Evolutionary conservation across 257 asterid genomes (phyloP).

Genomic region (Leonotis leonurus): DNA sequence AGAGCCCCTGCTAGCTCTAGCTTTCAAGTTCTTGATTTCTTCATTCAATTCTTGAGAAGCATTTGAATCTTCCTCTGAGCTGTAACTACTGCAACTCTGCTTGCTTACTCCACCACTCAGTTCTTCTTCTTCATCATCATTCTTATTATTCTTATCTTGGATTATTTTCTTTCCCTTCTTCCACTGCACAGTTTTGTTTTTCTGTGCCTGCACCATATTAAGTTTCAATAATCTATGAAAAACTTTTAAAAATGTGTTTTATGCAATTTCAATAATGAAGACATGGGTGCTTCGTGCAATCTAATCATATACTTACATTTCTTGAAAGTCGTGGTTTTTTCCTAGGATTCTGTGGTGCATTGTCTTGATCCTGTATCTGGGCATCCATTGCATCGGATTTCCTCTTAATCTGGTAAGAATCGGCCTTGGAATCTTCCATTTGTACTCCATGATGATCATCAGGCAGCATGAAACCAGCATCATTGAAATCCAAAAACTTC

Average conservation of each 20-base stretch:
- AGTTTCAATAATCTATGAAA: no score
- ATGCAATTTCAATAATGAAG: no score
- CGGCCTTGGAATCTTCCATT: slow-evolving; percentile 24
- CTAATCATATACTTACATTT: slow-evolving; percentile 36
- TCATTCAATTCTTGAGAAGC: slow-evolving; percentile 45
- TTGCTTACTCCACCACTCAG: no score
- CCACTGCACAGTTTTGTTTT: slow-evolving; percentile 22
- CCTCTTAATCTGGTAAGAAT: slow-evolving; percentile 38
- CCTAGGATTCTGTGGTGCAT: slow-evolving; percentile 27
- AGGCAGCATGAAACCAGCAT: neutral
- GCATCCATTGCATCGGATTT: no score
- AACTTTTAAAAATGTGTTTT: no score
- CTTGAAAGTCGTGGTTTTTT: slow-evolving; percentile 42
- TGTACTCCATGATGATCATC: slow-evolving; percentile 12
- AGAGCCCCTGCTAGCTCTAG: slow-evolving; percentile 55
- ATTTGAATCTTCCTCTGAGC: slow-evolving; percentile 51
- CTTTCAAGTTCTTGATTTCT: slow-evolving; percentile 24
- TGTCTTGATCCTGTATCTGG: no score
- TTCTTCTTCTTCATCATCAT: slow-evolving; percentile 32
- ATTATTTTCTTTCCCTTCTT: slow-evolving; percentile 36
- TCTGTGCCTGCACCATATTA: slow-evolving; percentile 26
- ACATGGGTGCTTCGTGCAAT: no score
- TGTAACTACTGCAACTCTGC: no score
- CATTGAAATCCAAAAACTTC: slow-evolving; percentile 14
- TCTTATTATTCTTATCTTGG: slow-evolving; percentile 16